Conservation (phyloP, 2,329 filamentous ascomycete species). For the Scopulariopsis brevicaulis region DNA sequence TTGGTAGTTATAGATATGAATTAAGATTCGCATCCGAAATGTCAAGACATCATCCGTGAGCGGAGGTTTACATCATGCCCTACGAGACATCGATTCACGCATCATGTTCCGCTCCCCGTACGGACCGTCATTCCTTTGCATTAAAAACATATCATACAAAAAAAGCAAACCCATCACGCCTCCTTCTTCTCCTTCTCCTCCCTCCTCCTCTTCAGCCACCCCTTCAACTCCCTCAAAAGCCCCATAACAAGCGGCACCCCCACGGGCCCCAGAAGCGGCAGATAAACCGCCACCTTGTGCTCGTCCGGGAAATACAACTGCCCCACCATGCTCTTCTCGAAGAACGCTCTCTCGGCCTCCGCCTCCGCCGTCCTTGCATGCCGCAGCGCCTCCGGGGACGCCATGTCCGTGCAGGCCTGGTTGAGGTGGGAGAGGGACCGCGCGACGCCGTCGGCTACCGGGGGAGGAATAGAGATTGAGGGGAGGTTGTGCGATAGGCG, state of each 20-base stretch:
- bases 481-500: slow-evolving; percentile 74
- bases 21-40: background rate
- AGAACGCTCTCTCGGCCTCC: slow-evolving; percentile 89
- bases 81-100: background rate
- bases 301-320: slow-evolving; percentile 98
- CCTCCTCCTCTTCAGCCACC: slow-evolving; percentile 37
- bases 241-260: slow-evolving; percentile 83
- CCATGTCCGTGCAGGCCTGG: slow-evolving; percentile 62
- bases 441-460: slow-evolving; percentile 76
- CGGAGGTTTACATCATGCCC: background rate
- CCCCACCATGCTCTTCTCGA: slow-evolving; percentile 98
- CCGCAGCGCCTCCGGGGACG: slow-evolving; percentile 54
- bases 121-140: background rate
- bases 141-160: background rate
- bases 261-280: slow-evolving; percentile 82
- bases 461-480: slow-evolving; percentile 81
- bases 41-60: background rate
- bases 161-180: slow-evolving; percentile 11
- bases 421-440: slow-evolving; percentile 70
- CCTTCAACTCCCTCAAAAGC: slow-evolving; percentile 68
- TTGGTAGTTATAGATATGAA: background rate
- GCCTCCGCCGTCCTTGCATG: slow-evolving; percentile 77
- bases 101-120: background rate
- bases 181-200: slow-evolving; percentile 29
- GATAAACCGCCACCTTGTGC: slow-evolving; percentile 93